phyloP scores from a whole-genome alignment of 495 filamentous ascomycete genomes.

The Tuber indicum region DNA sequence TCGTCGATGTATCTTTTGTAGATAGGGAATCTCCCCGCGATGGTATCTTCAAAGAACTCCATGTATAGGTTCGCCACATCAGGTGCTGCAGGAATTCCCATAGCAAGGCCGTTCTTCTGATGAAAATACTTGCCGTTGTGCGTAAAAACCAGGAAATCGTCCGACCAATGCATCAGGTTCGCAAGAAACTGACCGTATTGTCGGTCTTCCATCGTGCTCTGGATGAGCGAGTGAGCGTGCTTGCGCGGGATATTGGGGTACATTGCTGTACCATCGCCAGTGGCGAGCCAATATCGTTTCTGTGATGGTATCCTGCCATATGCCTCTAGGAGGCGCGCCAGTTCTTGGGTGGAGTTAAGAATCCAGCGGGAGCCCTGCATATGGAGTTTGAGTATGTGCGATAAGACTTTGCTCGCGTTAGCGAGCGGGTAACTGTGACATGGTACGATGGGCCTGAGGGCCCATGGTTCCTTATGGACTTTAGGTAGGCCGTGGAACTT shows the following conservation, averaged over 20 bases:
- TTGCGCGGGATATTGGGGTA: neutral
- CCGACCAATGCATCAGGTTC: neutral
- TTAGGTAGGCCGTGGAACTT: slow-evolving; percentile 9
- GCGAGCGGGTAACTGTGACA: too few species aligned
- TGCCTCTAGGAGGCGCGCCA: too few species aligned
- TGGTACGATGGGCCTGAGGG: neutral
- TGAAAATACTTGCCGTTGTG: neutral
- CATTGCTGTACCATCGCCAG: too few species aligned
- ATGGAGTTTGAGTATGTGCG: too few species aligned
- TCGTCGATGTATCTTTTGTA: slow-evolving; percentile 3
- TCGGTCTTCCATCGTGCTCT: too few species aligned
- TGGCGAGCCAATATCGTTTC: too few species aligned
- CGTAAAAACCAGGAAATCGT: neutral
- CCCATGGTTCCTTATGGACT: slow-evolving; percentile 5
- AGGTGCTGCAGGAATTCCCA: slow-evolving; percentile 2
- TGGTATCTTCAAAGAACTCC: neutral
- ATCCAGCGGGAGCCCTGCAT: too few species aligned
- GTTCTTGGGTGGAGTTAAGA: too few species aligned
- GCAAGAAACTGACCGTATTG: too few species aligned
- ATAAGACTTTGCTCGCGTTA: too few species aligned
- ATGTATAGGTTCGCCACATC: slow-evolving; percentile 8
- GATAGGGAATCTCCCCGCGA: neutral
- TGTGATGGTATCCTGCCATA: too few species aligned
- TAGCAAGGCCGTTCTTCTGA: neutral
- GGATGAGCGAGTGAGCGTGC: too few species aligned